Conservation (phyloP, 768 basidiomycete genomes). For the Favolaschia claudopus region DNA sequence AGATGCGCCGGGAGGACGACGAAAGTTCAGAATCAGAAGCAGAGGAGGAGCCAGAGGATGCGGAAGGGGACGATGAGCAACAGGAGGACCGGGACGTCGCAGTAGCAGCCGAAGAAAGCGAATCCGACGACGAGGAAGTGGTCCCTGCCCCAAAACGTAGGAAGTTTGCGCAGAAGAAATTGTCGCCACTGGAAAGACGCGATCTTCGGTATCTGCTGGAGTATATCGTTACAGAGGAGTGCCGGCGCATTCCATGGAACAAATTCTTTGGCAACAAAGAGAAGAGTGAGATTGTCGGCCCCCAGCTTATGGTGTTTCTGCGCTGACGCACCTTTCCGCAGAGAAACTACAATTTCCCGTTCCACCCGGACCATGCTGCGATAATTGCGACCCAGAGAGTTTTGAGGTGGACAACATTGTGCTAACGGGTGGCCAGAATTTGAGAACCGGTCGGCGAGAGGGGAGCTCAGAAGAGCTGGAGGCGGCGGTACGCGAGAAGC, state of each 20-base stretch:
- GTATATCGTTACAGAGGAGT: conserved; percentile 10
- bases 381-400: conserved; percentile 18
- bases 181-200: not conserved
- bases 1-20: not conserved
- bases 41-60: not conserved
- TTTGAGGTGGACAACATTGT: not conserved
- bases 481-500: not conserved
- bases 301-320: not conserved
- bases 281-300: conserved; percentile 10
- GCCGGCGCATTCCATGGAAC: conserved; percentile 17
- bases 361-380: conserved; percentile 13
- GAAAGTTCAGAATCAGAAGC: not conserved
- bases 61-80: not conserved
- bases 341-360: not conserved
- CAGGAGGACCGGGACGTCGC: not conserved
- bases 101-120: not conserved
- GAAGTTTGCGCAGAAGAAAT: not conserved
- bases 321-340: not conserved
- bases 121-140: not conserved
- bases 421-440: not conserved
- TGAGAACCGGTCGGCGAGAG: conserved; percentile 3
- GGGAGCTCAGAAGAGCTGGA: conserved; percentile 15
- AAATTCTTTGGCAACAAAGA: conserved; percentile 10
- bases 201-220: conserved; percentile 15
- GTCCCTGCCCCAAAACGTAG: not conserved